Base-by-base conservation (phyloP, 805 yeast genomes). In the Candida taoyuanica region DNA sequence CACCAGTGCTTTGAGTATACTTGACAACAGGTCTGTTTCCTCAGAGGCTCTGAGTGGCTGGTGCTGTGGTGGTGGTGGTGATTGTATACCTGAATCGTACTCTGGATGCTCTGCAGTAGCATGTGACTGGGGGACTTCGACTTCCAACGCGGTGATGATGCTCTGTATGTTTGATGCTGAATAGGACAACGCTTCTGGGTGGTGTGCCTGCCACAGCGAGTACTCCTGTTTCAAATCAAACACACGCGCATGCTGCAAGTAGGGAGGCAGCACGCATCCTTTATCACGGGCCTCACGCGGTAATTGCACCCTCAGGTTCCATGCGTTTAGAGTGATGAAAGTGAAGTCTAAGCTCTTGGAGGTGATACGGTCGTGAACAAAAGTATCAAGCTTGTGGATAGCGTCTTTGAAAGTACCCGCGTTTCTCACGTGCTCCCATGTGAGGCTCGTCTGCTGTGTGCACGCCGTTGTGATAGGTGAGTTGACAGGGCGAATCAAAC, bases 201-300 rank as follows among this genome's bases (percentile, higher is more conserved):
- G 75, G 48, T 76, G 76, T 5, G 68, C 64, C 58, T 81, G 85
- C 85, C 87, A 83, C 49, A 77, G 81, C 29, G 71, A 56, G 59
- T 73, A 86, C 59, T 89, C 97, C 43, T 73, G 74, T 55, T 74
- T 72, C 44, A 88, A 62, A 59, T 86, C 95, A 60, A 85, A 87
- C 17, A 82, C 71, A 31, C 79, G 69, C 3, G 96, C 84, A 47
- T 81, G 80, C 56, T 81, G 85, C 42, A 89, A 62, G 56, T 81
- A 85, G 5, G 74, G 68, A 0, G 96, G 96, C 39, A 88, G 68
- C 5, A 69, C 72, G 40, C 83, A 78, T 9, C 76, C 72, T 55
- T 82, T 77, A 55, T 85, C 95, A 29, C 86, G 68, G 7, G 95
- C 85, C 57, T 87, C 95, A 33, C 94, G 71, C 11, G 84, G 82